Base-by-base conservation (phyloP, 1,284 basidiomycete species). In the Ganoderma meredithae region DNA sequence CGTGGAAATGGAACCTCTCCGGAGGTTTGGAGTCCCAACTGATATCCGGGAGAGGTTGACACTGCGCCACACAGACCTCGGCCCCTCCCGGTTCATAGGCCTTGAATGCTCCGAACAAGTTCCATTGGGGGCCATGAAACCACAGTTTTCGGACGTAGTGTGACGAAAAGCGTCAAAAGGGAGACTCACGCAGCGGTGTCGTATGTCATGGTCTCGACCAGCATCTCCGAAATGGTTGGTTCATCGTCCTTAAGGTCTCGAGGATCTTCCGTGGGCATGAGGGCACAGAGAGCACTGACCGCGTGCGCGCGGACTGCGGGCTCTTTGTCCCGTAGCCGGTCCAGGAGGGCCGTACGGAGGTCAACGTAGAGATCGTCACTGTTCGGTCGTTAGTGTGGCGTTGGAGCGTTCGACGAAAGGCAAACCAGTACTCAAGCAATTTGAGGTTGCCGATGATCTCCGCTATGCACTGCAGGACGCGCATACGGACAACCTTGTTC, bases 251-350 rank as follows among this genome's bases (percentile, higher is more conserved):
- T 85, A 0, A 89, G 76, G 39, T 94, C 91, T 19, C 88, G 86
- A 1, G 87, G 84, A 66, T 93, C 90, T 76, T 97, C 94, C 17
- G 89, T 90, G 8, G 89, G 89, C 66, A 92, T 89, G 9, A 99
- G 86, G 75, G 95, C 96, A 1, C 94, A 90, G 3, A 99, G 86
- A 0, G 94, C 95, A 15, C 95, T 85, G 10, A 93, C 90, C 1
- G 96, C 95, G 76, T 97, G 95, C 0, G 93, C 90, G 25, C 97
- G 89, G 7, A 98, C 91, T 6, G 86, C 76, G 0, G 90, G 79
- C 75, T 99, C 97, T 79, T 96, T 98, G 83, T 99, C 97, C 19
- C 86, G 85, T 15, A 94, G 82, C 31, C 97, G 88, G 3, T 93
- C 90, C n/a, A 96, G 83, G 0, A 98, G 84, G 8, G 88, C 85